Evolutionary conservation across 2,329 filamentous ascomycete genomes (phyloP).

Genomic region (Neofusicoccum kwambonambiense): DNA sequence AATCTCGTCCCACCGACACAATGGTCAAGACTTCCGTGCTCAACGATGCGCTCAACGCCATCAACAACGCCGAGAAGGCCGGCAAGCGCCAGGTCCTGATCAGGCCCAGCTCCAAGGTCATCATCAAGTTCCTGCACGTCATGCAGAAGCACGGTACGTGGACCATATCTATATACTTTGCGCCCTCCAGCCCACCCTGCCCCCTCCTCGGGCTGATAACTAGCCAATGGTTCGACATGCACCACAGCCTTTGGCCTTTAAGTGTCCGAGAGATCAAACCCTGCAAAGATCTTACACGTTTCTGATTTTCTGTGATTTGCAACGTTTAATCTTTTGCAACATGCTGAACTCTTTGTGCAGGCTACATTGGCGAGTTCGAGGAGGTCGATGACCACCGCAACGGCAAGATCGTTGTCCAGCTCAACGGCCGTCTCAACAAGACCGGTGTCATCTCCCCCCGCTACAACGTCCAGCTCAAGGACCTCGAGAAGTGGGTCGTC

Average conservation of each 20-base stretch:
- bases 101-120: slow-evolving; percentile 98
- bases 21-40: slow-evolving; percentile 99
- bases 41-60: slow-evolving; percentile 96
- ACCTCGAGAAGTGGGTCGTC: slow-evolving; percentile 99
- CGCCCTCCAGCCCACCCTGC: slow-evolving; percentile 22
- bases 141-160: slow-evolving; percentile 99
- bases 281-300: slow-evolving; percentile 96
- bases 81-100: slow-evolving; percentile 99
- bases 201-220: slow-evolving; percentile 94
- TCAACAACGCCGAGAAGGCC: slow-evolving; percentile 99
- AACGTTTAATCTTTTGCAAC: slow-evolving; percentile 95
- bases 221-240: slow-evolving; percentile 86
- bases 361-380: slow-evolving; percentile 99
- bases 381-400: slow-evolving; percentile 99
- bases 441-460: slow-evolving; percentile 98
- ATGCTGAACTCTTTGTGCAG: slow-evolving; percentile 66
- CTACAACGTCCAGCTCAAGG: slow-evolving; percentile 97
- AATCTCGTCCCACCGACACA: slow-evolving; percentile 76
- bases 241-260: slow-evolving; percentile 98
- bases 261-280: slow-evolving; percentile 93
- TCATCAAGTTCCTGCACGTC: slow-evolving; percentile 97
- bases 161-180: slow-evolving; percentile 19
- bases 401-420: slow-evolving; percentile 99
- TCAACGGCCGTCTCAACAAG: slow-evolving; percentile 99
- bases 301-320: slow-evolving; percentile 74